Evolutionary conservation across 1,139 yeast genomes (phyloP).

Genomic region (Candida tropicalis): DNA sequence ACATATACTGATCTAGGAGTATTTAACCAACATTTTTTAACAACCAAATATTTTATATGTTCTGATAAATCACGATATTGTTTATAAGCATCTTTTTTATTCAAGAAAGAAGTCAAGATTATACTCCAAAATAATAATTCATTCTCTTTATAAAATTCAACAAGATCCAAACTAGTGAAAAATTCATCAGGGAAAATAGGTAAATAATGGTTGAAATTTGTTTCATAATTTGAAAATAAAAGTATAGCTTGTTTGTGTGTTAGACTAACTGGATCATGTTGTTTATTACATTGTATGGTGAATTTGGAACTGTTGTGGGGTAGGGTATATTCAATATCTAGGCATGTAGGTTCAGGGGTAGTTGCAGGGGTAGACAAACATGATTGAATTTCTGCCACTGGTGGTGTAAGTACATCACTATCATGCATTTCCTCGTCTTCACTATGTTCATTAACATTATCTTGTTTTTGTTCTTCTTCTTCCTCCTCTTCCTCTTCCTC

Average conservation of each 20-base stretch:
- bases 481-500: neutral
- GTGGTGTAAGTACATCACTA: slow-evolving; percentile 21
- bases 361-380: slow-evolving; percentile 27
- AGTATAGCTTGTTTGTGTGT: slow-evolving; percentile 30
- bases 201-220: slow-evolving; percentile 35
- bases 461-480: neutral
- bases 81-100: slow-evolving; percentile 9
- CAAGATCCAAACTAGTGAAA: slow-evolving; percentile 28
- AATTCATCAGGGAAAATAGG: slow-evolving; percentile 47
- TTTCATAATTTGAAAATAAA: slow-evolving; percentile 34
- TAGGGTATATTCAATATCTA: slow-evolving; percentile 2
- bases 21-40: slow-evolving; percentile 46
- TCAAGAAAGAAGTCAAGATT: slow-evolving; percentile 36
- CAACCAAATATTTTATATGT: slow-evolving; percentile 44
- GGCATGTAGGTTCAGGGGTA: slow-evolving; percentile 8
- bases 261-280: slow-evolving; percentile 25
- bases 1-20: slow-evolving; percentile 50
- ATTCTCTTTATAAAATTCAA: slow-evolving; percentile 30
- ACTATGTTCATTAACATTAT: neutral
- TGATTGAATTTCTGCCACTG: slow-evolving; percentile 32
- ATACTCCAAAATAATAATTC: slow-evolving; percentile 48
- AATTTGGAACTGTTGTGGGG: slow-evolving; percentile 12
- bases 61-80: slow-evolving; percentile 30
- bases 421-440: neutral
- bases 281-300: slow-evolving; percentile 11